Percentiles rank a stretch among this genome's conserved stretches.
These are phyloP conservation scores for Emmonsiellopsis sp. DNA, from an alignment of 2,329 filamentous ascomycete species.

Conservation along the genomic window DNA sequence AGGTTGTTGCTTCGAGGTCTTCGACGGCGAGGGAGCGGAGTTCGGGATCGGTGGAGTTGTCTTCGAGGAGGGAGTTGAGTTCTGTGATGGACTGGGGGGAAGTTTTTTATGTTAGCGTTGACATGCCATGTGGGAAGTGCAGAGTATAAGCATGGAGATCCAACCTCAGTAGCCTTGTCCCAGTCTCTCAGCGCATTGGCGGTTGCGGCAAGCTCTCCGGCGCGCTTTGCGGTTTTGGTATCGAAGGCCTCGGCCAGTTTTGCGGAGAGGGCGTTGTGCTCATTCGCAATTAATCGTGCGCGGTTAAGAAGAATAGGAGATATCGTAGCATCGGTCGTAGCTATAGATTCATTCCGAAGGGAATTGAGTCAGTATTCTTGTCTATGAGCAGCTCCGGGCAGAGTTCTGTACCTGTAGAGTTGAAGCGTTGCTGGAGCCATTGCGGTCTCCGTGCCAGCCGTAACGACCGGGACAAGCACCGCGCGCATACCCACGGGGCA, in stretches of 20 bases:
- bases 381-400: background rate
- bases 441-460: conserved; percentile 23
- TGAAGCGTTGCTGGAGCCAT: conserved; percentile 13
- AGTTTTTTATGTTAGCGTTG: background rate
- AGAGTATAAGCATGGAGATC: conserved; percentile 8
- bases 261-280: conserved; percentile 46
- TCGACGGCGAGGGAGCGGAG: conserved; percentile 51
- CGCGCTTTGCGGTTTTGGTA: conserved; percentile 46
- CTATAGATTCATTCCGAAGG: background rate
- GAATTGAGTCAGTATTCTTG: background rate
- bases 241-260: conserved; percentile 49
- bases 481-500: conserved; percentile 38
- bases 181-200: conserved; percentile 47
- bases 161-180: conserved; percentile 49
- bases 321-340: conserved; percentile 20
- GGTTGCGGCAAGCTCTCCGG: conserved; percentile 47
- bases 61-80: conserved; percentile 66
- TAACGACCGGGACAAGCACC: conserved; percentile 34
- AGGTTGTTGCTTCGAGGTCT: conserved; percentile 61
- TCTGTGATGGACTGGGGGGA: conserved; percentile 46
- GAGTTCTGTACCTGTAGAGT: conserved; percentile 21
- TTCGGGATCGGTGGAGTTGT: conserved; percentile 52
- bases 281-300: conserved; percentile 46
- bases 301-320: conserved; percentile 48
- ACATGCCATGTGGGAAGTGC: too few relatives aligned